These are phyloP conservation scores for Capronia epimyces DNA, from an alignment of 2,329 filamentous ascomycete genomes.

Conservation along the genomic window DNA sequence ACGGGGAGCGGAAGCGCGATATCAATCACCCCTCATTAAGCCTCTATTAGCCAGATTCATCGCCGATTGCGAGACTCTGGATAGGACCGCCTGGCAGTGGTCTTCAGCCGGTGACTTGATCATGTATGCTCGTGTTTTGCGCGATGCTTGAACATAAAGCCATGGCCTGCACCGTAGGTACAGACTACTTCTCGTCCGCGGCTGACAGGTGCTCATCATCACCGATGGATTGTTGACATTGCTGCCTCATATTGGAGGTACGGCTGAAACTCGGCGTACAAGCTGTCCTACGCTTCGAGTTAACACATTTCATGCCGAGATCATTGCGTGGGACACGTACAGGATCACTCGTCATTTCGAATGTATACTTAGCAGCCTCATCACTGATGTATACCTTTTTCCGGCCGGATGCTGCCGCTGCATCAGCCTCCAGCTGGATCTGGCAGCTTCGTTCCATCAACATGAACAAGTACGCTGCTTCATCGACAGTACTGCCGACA, in stretches of 20 bases:
- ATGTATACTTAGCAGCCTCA: background rate
- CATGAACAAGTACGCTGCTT: slow-evolving; percentile 65
- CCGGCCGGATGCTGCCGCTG: slow-evolving; percentile 41
- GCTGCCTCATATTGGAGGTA: background rate
- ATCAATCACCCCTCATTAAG: background rate
- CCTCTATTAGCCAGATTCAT: slow-evolving; percentile 7
- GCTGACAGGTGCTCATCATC: background rate
- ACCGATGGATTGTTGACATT: background rate
- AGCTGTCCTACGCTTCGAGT: background rate
- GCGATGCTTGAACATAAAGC: background rate
- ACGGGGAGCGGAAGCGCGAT: background rate
- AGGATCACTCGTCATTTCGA: background rate
- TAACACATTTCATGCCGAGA: background rate
- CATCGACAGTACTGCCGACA: slow-evolving; percentile 66
- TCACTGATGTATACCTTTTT: background rate
- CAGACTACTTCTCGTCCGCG: no score
- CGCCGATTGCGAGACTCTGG: slow-evolving; percentile 3
- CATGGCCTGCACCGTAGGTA: background rate
- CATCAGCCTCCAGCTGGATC: slow-evolving; percentile 63
- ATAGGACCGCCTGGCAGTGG: background rate
- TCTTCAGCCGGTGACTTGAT: background rate
- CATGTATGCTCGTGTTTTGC: background rate
- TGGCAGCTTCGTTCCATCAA: slow-evolving; percentile 64
- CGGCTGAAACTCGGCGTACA: background rate
- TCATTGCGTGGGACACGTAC: background rate